These are phyloP conservation scores for Suillus decipiens DNA, from an alignment of 768 basidiomycete genomes.

Conservation along the genomic window DNA sequence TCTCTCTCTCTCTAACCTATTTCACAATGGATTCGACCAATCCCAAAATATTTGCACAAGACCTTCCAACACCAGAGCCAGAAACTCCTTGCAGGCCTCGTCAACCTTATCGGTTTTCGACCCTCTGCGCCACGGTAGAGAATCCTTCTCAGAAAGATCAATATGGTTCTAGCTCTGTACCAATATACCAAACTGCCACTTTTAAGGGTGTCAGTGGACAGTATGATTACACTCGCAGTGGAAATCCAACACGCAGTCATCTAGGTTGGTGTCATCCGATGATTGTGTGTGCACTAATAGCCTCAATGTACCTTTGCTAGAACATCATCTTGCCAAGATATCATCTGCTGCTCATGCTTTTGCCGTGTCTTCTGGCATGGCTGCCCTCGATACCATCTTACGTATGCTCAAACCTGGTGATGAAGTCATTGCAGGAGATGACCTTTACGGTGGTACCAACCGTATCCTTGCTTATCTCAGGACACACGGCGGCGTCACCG, in stretches of 20 bases:
- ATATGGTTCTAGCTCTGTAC: slow-evolving; percentile 90
- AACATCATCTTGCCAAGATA: slow-evolving; percentile 97
- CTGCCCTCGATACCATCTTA: slow-evolving; percentile 92
- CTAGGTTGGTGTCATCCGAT: slow-evolving; percentile 60
- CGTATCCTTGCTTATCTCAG: slow-evolving; percentile 89
- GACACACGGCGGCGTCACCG: slow-evolving; percentile 83
- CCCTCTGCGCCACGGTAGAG: slow-evolving; percentile 88
- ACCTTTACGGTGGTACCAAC: slow-evolving; percentile 97
- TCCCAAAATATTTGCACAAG: slow-evolving; percentile 33
- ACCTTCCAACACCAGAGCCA: slow-evolving; percentile 80
- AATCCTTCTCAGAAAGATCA: slow-evolving; percentile 93
- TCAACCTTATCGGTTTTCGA: slow-evolving; percentile 86
- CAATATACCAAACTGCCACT: slow-evolving; percentile 97
- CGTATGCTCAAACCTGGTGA: slow-evolving; percentile 94
- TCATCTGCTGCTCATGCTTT: slow-evolving; percentile 90
- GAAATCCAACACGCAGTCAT: slow-evolving; percentile 95
- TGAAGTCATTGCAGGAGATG: slow-evolving; percentile 94
- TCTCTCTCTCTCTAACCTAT: slow-evolving; percentile 8
- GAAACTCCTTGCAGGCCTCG: slow-evolving; percentile 70
- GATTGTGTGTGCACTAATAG: neutral
- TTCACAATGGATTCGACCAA: slow-evolving; percentile 14
- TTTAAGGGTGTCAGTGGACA: slow-evolving; percentile 92
- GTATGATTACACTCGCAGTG: slow-evolving; percentile 94
- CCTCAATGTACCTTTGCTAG: slow-evolving; percentile 42
- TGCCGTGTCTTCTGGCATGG: slow-evolving; percentile 96